These are phyloP conservation scores for Pyrenophora teres DNA, from an alignment of 2,329 filamentous ascomycete species.

Conservation along the genomic window DNA sequence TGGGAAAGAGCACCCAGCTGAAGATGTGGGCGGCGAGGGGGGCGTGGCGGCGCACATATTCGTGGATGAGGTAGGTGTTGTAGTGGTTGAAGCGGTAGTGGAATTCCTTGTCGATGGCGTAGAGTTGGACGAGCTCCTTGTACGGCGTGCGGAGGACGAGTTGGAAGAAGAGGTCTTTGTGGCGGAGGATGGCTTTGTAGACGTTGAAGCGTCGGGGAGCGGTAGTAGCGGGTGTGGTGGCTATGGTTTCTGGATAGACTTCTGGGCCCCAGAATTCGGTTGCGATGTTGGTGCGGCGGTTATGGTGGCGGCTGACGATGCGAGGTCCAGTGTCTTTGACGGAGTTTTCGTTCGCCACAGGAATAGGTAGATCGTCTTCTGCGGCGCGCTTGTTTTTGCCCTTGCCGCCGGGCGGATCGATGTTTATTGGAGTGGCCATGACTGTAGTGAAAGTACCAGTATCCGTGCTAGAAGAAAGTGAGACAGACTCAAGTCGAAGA, in stretches of 20 bases:
- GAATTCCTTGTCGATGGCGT: slow-evolving; percentile 48
- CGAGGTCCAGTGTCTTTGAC: slow-evolving; percentile 5
- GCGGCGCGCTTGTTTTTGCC: slow-evolving; percentile 30
- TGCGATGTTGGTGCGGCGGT: slow-evolving; percentile 32
- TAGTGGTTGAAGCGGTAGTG: slow-evolving; percentile 54
- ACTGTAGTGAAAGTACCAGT: too few species aligned
- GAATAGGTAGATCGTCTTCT: slow-evolving; percentile 7
- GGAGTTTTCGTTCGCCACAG: neutral
- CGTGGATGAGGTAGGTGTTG: slow-evolving; percentile 59
- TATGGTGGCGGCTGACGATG: slow-evolving; percentile 28
- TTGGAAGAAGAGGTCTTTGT: slow-evolving; percentile 45
- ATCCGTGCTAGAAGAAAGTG: too few species aligned
- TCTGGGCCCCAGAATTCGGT: slow-evolving; percentile 24
- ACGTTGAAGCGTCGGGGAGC: slow-evolving; percentile 32
- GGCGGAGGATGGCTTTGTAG: slow-evolving; percentile 42
- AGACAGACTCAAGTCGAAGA: too few species aligned
- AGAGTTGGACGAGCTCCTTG: slow-evolving; percentile 35
- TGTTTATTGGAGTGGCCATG: slow-evolving; percentile 6
- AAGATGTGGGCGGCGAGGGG: slow-evolving; percentile 64
- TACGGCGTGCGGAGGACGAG: slow-evolving; percentile 36
- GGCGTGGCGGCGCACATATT: slow-evolving; percentile 60
- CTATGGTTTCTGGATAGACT: neutral
- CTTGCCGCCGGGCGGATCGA: slow-evolving; percentile 6
- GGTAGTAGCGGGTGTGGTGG: too few species aligned
- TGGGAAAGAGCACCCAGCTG: slow-evolving; percentile 63